Evolutionary conservation across 208 protist species (phyloP), one percentile per base, ranked within the genome.

Genomic region (Crithidia brevicula): DNA sequence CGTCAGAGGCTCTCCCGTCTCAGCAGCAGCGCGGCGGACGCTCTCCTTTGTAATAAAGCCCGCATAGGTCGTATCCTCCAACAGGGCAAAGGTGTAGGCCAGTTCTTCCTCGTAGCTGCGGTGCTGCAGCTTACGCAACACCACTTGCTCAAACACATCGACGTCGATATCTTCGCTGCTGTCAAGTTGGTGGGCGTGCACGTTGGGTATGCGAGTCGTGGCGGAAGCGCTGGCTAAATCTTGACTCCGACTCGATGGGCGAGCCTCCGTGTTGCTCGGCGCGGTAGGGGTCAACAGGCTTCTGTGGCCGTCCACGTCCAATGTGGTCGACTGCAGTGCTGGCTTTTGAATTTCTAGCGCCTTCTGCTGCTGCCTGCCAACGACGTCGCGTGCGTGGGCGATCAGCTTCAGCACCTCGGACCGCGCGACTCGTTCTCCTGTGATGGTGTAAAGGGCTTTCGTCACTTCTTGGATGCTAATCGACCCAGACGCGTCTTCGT

Each of bases 31-130:
- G 0, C 63, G 51, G 47, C 79, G 76, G 5, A 95, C 59, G 62
- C 87, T 93, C 33, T 93, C 83, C 67, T 89, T 88, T 10, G 90
- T 95, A 54, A 95, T 92, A 72, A 89, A 93, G 4, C 90, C 90
- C 0, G 77, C 75, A 67, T 86, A 91, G 25, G 85, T 75, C 49
- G 84, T 79, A 61, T 95, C 90, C 61, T 95, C 83, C 18, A 95
- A 64, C 27, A 95, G 72, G 4, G 72, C 74, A 66, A 95, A 95
- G 10, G 81, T 81, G 74, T 81, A 88, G 34, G 74, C 51, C 28
- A 89, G 61, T 43, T 95, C 90, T 60, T 95, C 85, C 50, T 92
- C 79, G 23, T 84, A 80, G 42, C 76, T 89, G 36, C 87, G 77
- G 52, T 79, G 68, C 64, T 89, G 83, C 46, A 93, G 57, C 46